Base-by-base conservation (phyloP, 192 early-diverging fungal genomes). In the Mortierella hygrophila region DNA sequence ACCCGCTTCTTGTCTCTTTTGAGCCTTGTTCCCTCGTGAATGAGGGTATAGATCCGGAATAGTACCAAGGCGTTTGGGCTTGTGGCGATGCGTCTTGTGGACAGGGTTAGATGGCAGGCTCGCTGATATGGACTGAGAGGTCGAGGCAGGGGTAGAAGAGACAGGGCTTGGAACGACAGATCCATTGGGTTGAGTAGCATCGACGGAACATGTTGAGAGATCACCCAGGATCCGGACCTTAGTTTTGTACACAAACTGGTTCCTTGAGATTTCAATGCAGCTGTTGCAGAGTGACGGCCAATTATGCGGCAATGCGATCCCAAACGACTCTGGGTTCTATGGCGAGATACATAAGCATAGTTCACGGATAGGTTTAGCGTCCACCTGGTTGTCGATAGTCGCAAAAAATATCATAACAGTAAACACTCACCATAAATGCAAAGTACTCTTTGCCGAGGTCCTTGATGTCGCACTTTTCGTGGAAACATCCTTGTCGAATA, bases 231-330 rank as follows among this genome's bases (percentile, higher is more conserved):
- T 49, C 2, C 83, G 73, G 38, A 76, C 83, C 13, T 40, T 79
- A 35, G 83, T 85, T 44, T 75, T 75, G 78, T 85, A 80, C 4
- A 85, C 78, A 77, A 85, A 85, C 54, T 72, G 42, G 49, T 85
- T 85, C 38, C 60, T 47, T 1, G 78, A 71, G 60, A 85, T 80
- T 44, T 85, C 83, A 47, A 85, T 85, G 70, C 83, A 85, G 60
- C 83, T 85, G 32, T 76, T 85, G 57, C 83, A 85, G 0, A 85
- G 70, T 1, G 83, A 79, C 11, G 83, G 83, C 83, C 83, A 85
- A 16, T 85, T 80, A 1, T 76, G 38, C 1, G 21, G 52, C 16
- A 85, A 47, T 7, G 54, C 2, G 11, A 85, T 85, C 3, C 74
- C 83, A 72, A 76, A 85, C 0, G 83, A 79, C 13, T 76, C 78